Evolutionary conservation across 305 asterid genomes (phyloP).

Genomic region (Fraxinus sp.): DNA sequence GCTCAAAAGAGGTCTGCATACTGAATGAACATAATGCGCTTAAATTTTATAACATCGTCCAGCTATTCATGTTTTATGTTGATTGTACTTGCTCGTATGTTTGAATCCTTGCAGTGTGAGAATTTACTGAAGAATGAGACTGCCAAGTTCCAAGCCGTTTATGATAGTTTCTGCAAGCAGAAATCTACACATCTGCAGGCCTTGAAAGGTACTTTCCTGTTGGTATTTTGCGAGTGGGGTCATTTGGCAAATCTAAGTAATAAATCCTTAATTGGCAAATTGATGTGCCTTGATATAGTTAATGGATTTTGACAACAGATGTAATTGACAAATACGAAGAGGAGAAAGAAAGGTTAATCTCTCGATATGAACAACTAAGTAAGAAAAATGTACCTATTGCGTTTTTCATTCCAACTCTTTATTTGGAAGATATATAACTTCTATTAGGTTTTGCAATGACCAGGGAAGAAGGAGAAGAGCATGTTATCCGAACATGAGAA

Average conservation of each 20-base stretch:
- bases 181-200: conserved; percentile 70
- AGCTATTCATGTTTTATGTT: conserved; percentile 27
- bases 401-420: neutral
- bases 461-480: conserved; percentile 88
- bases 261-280: neutral
- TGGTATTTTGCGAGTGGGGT: neutral
- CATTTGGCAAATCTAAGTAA: neutral
- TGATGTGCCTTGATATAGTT: neutral
- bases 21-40: conserved; percentile 14
- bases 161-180: conserved; percentile 76
- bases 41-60: conserved; percentile 18
- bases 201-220: conserved; percentile 52
- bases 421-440: neutral
- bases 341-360: conserved; percentile 63
- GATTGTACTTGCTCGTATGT: conserved; percentile 10
- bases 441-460: neutral
- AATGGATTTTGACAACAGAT: conserved; percentile 45
- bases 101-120: conserved; percentile 69
- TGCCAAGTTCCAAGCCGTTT: conserved; percentile 59
- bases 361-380: conserved; percentile 80
- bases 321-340: conserved; percentile 74
- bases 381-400: conserved; percentile 32
- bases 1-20: conserved; percentile 78
- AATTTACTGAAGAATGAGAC: conserved; percentile 68
- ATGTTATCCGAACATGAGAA: conserved; percentile 73